Evolutionary conservation across 2,329 filamentous ascomycete species (phyloP).

Genomic region (Akanthomyces uredinophilus): DNA sequence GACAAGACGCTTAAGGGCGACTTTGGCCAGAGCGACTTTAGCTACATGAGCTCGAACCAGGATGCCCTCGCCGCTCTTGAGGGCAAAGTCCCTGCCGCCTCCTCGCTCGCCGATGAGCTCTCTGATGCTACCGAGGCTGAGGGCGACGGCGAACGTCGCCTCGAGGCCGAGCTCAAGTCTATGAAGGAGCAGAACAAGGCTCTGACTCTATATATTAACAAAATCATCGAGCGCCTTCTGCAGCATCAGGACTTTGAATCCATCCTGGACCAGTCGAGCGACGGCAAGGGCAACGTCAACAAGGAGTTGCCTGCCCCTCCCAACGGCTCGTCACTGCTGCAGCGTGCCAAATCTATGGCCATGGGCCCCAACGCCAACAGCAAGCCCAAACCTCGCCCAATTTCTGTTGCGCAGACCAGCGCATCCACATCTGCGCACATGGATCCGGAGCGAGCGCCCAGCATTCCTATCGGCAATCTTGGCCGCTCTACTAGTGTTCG

Average conservation of each 20-base stretch:
- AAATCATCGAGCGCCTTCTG: slow-evolving; percentile 92
- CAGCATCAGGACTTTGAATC: slow-evolving; percentile 94
- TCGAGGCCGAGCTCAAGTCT: slow-evolving; percentile 73
- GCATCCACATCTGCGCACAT: slow-evolving; percentile 40
- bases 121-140: slow-evolving; percentile 62
- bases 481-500: slow-evolving; percentile 51
- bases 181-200: slow-evolving; percentile 96
- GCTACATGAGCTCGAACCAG: slow-evolving; percentile 61
- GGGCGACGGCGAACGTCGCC: slow-evolving; percentile 55
- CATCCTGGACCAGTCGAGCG: slow-evolving; percentile 76
- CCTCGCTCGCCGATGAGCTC: slow-evolving; percentile 83
- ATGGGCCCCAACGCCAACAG: slow-evolving; percentile 31
- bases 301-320: slow-evolving; percentile 79
- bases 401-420: slow-evolving; percentile 48
- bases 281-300: slow-evolving; percentile 53
- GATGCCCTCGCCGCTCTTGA: slow-evolving; percentile 61
- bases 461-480: slow-evolving; percentile 63
- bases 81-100: slow-evolving; percentile 42
- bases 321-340: slow-evolving; percentile 46
- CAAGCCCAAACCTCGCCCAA: slow-evolving; percentile 46
- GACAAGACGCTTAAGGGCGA: slow-evolving; percentile 96
- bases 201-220: slow-evolving; percentile 95
- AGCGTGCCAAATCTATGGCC: slow-evolving; percentile 58
- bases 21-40: slow-evolving; percentile 76
- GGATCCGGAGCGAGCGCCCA: slow-evolving; percentile 69